phyloP scores from a whole-genome alignment of 2,329 filamentous ascomycete species.

The Fusarium palustre region DNA sequence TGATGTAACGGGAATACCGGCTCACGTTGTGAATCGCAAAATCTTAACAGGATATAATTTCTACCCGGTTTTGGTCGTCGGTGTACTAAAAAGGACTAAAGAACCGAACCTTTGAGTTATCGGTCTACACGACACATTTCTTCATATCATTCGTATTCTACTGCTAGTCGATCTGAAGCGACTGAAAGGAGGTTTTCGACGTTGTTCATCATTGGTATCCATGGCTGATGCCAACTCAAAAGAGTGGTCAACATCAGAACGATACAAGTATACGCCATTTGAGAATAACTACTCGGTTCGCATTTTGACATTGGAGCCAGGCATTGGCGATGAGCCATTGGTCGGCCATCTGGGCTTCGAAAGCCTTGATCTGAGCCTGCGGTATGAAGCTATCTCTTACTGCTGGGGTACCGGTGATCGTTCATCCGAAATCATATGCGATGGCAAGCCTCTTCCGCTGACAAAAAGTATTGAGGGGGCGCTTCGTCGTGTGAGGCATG shows the following conservation, averaged over 20 bases:
- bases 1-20: neutral
- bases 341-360: slow-evolving; percentile 45
- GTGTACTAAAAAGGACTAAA: slow-evolving; percentile 12
- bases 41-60: neutral
- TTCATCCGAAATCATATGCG: slow-evolving; percentile 39
- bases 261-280: slow-evolving; percentile 44
- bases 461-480: slow-evolving; percentile 50
- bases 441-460: slow-evolving; percentile 44
- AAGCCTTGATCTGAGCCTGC: slow-evolving; percentile 38
- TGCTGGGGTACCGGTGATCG: slow-evolving; percentile 51
- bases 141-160: neutral
- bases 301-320: slow-evolving; percentile 51
- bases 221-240: slow-evolving; percentile 32
- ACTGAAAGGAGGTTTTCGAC: neutral
- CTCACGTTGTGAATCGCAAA: neutral
- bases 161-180: neutral
- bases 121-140: neutral
- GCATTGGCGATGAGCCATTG: slow-evolving; percentile 45
- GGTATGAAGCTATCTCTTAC: slow-evolving; percentile 54
- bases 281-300: slow-evolving; percentile 43
- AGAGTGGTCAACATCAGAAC: neutral
- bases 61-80: neutral
- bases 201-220: neutral
- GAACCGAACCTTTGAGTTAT: slow-evolving; percentile 14
- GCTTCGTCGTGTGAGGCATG: slow-evolving; percentile 46